A percentile compares a stretch with the other conserved stretches of the same genome.
These are phyloP conservation scores for Plasmodium cynomolgi DNA, from an alignment of 169 alveolate genomes.

Conservation along the genomic window DNA sequence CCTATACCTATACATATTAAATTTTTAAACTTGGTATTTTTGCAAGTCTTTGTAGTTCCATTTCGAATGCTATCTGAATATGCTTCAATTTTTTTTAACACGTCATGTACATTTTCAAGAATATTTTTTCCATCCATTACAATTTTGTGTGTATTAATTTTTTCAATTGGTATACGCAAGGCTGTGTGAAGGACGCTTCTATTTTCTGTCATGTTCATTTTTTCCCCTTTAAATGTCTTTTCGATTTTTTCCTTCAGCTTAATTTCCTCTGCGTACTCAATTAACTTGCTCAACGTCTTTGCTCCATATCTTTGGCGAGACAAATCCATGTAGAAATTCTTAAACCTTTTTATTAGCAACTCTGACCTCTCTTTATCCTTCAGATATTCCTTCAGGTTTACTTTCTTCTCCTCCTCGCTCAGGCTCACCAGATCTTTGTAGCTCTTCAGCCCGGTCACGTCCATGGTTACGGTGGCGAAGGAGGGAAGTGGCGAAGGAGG, in stretches of 20 bases:
- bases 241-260: constrained; percentile 76
- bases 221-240: constrained; percentile 89
- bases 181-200: constrained; percentile 98
- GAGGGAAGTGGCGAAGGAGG: not conserved
- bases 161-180: constrained; percentile 90
- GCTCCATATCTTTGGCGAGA: constrained; percentile 70
- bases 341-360: constrained; percentile 40
- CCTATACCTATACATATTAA: constrained; percentile 98
- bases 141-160: constrained; percentile 42
- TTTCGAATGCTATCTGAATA: constrained; percentile 85
- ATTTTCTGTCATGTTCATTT: constrained; percentile 95
- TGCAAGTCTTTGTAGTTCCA: constrained; percentile 93
- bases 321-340: constrained; percentile 43
- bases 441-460: constrained; percentile 42
- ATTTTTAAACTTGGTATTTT: constrained; percentile 93
- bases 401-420: constrained; percentile 47
- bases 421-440: constrained; percentile 38
- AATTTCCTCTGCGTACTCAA: constrained; percentile 69
- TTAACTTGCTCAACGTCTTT: constrained; percentile 30
- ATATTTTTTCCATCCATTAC: constrained; percentile 81
- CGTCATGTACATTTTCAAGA: constrained; percentile 79
- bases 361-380: constrained; percentile 61
- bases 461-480: constrained; percentile 15
- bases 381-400: constrained; percentile 52
- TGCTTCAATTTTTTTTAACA: constrained; percentile 81